These are phyloP conservation scores for Zygoascus hellenicus DNA, from an alignment of 1,139 yeast species.

Conservation along the genomic window DNA sequence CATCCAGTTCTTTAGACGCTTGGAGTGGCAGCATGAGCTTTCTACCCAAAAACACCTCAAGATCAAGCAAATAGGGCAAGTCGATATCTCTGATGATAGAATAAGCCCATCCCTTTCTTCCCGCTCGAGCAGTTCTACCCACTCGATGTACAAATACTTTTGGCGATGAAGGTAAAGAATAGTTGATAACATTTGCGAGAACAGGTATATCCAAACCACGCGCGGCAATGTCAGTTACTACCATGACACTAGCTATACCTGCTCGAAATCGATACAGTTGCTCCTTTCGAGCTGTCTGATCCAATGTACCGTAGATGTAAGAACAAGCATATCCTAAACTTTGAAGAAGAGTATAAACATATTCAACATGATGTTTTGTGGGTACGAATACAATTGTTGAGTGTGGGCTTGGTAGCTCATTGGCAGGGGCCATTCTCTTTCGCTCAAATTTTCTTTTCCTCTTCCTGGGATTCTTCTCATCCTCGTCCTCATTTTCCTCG, in stretches of 20 bases:
- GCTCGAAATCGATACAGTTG: conserved; percentile 80
- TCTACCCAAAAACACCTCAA: conserved; percentile 84
- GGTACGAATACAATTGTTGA: conserved; percentile 95
- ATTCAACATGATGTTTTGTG: conserved; percentile 96
- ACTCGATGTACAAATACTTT: conserved; percentile 95
- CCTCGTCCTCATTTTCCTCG: conserved; percentile 40
- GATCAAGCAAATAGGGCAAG: conserved; percentile 80
- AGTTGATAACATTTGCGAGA: conserved; percentile 88
- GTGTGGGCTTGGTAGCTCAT: conserved; percentile 71
- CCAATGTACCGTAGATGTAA: conserved; percentile 88
- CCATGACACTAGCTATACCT: conserved; percentile 76
- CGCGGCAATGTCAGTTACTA: conserved; percentile 98
- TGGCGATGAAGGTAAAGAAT: conserved; percentile 84
- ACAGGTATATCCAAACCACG: conserved; percentile 99
- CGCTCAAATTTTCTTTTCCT: conserved; percentile 39
- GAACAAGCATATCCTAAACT: conserved; percentile 83
- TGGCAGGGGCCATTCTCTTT: conserved; percentile 67
- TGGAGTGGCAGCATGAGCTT: conserved; percentile 52
- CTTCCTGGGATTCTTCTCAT: conserved; percentile 19
- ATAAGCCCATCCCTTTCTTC: conserved; percentile 97
- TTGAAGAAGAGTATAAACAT: conserved; percentile 60
- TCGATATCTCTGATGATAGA: conserved; percentile 82
- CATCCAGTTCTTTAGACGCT: conserved; percentile 19
- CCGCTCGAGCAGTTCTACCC: conserved; percentile 99
- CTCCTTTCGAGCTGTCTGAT: conserved; percentile 88